Percentiles rank a stretch among this genome's conserved stretches.
phyloP scores from a whole-genome alignment of 805 yeast genomes.

The Candida caryicola region DNA sequence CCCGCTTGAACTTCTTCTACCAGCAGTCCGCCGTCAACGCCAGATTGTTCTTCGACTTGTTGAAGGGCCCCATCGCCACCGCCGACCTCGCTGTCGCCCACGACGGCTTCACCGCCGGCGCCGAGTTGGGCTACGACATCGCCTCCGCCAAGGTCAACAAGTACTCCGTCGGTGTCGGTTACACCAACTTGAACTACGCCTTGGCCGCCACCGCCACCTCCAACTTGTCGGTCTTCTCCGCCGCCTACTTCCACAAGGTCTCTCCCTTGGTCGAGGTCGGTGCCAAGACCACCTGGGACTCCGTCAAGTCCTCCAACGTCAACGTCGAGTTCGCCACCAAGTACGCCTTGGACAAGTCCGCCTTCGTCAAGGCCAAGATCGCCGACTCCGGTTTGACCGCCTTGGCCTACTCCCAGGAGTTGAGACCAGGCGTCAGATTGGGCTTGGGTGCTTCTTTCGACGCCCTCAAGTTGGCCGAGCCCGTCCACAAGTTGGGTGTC shows the following conservation, averaged over 20 bases:
- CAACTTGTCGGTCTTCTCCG: slow-evolving; percentile 86
- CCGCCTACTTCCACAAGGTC: slow-evolving; percentile 96
- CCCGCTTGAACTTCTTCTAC: slow-evolving; percentile 87
- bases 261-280: slow-evolving; percentile 92
- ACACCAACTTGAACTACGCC: slow-evolving; percentile 83
- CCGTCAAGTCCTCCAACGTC: slow-evolving; percentile 76
- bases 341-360: slow-evolving; percentile 81
- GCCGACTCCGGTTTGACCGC: slow-evolving; percentile 95
- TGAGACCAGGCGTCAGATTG: slow-evolving; percentile 93
- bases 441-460: slow-evolving; percentile 98
- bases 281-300: slow-evolving; percentile 95
- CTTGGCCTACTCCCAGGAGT: slow-evolving; percentile 87
- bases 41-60: slow-evolving; percentile 89
- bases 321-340: slow-evolving; percentile 95
- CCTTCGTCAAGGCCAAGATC: slow-evolving; percentile 94
- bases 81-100: slow-evolving; percentile 95
- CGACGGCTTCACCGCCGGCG: slow-evolving; percentile 96
- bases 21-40: slow-evolving; percentile 91
- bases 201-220: slow-evolving; percentile 80
- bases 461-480: slow-evolving; percentile 91
- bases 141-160: slow-evolving; percentile 88
- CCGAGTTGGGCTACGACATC: slow-evolving; percentile 95
- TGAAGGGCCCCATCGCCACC: slow-evolving; percentile 92
- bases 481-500: slow-evolving; percentile 97
- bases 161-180: slow-evolving; percentile 92